Conservation (phyloP, 345 rosid genomes). For the Gossypium stocksii region DNA sequence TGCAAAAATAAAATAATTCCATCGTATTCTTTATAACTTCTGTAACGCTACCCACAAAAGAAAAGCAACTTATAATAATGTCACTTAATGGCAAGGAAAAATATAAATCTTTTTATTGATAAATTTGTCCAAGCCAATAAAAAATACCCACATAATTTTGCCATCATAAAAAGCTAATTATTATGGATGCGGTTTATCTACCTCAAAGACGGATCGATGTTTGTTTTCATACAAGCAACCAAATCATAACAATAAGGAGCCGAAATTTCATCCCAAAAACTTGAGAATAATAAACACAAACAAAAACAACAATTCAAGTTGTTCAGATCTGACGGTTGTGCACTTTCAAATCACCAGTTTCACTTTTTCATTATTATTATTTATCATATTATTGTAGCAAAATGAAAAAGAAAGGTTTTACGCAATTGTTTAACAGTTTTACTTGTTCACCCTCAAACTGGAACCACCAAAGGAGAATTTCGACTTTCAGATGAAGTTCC, state of each 20-base stretch:
- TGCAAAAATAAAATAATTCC: background rate
- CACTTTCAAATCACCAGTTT: constrained; percentile 5
- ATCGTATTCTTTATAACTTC: background rate
- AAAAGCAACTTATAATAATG: too few relatives aligned
- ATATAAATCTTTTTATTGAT: background rate
- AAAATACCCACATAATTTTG: too few relatives aligned
- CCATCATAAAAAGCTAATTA: too few relatives aligned
- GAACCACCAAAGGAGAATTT: background rate
- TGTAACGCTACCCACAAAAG: background rate
- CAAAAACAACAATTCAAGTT: background rate
- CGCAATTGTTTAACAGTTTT: constrained; percentile 2
- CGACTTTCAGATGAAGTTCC: constrained; percentile 54
- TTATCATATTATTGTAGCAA: constrained; percentile 20
- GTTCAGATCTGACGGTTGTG: background rate
- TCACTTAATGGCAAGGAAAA: too few relatives aligned
- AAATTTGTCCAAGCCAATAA: background rate
- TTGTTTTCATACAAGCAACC: background rate
- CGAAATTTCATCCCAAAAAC: background rate
- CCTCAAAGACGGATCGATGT: background rate
- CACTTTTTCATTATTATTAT: constrained; percentile 9
- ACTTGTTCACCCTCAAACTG: background rate
- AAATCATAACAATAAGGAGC: background rate
- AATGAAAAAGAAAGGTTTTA: constrained; percentile 16
- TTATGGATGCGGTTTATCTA: background rate
- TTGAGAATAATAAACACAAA: constrained; percentile 9